Conservation (phyloP, 1,284 basidiomycete species). For the Meripilus lineatus region DNA sequence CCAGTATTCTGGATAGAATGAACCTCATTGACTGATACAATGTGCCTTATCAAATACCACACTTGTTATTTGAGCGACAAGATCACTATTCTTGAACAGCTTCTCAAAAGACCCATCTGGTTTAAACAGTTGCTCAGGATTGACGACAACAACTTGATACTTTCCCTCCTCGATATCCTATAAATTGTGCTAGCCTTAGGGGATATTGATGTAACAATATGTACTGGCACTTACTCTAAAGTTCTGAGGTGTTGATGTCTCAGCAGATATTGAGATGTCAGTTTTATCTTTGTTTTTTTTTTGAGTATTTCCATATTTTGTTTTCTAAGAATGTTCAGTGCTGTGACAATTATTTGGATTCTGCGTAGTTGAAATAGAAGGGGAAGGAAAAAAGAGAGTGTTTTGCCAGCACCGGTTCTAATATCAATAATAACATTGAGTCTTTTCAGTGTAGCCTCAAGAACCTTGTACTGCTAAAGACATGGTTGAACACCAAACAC, state of each 20-base stretch:
- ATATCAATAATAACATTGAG: constrained; percentile 3
- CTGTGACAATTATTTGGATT: constrained; percentile 13
- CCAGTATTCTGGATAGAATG: constrained; percentile 27
- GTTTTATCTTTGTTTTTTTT: constrained; percentile 5
- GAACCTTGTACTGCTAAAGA: background rate
- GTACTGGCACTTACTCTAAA: constrained; percentile 8
- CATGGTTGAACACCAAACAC: background rate
- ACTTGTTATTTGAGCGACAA: constrained; percentile 21
- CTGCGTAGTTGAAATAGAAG: constrained; percentile 6
- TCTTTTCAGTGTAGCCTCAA: background rate
- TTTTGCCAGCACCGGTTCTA: constrained; percentile 12
- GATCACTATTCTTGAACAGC: constrained; percentile 21
- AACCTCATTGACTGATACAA: constrained; percentile 31
- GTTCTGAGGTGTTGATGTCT: constrained; percentile 3
- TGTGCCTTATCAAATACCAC: constrained; percentile 34
- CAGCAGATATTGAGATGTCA: constrained; percentile 9
- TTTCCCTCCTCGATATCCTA: constrained; percentile 27
- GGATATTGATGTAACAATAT: background rate
- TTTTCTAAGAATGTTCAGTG: constrained; percentile 16
- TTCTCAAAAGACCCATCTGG: constrained; percentile 15
- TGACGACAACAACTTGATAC: constrained; percentile 29
- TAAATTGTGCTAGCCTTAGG: constrained; percentile 3
- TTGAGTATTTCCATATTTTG: constrained; percentile 11
- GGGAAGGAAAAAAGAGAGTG: constrained; percentile 11
- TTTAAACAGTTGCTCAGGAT: constrained; percentile 27